Evolutionary conservation across 345 rosid genomes (phyloP).

Genomic region (Salix caprea): DNA sequence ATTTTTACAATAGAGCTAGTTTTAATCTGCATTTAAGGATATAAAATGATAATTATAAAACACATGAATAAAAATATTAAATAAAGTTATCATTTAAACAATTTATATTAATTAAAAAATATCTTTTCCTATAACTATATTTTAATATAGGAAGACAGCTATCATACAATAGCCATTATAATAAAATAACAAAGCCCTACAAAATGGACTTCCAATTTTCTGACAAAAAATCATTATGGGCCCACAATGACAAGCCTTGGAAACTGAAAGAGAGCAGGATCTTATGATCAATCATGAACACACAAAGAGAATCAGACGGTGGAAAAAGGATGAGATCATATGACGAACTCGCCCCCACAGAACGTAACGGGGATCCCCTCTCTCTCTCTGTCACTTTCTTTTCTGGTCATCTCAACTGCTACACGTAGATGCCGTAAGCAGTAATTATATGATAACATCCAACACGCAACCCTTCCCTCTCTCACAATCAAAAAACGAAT

Average conservation of each 20-base stretch:
- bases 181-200: too few relatives aligned
- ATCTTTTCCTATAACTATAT: too few relatives aligned
- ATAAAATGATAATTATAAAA: too few relatives aligned
- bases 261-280: background rate
- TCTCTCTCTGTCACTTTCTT: background rate
- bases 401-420: constrained; percentile 38
- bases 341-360: background rate
- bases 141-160: too few relatives aligned
- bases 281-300: background rate
- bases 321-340: background rate
- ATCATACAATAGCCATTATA: too few relatives aligned
- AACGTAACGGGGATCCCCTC: background rate
- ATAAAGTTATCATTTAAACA: too few relatives aligned
- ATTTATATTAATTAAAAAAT: too few relatives aligned
- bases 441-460: constrained; percentile 21
- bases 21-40: too few relatives aligned
- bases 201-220: background rate
- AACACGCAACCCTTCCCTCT: constrained; percentile 44
- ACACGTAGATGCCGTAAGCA: constrained; percentile 58
- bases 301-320: background rate
- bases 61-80: too few relatives aligned
- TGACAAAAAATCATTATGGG: background rate
- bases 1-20: too few relatives aligned
- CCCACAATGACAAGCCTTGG: background rate
- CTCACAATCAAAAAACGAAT: constrained; percentile 4